Evolutionary conservation across 768 basidiomycete genomes (phyloP).

Genomic region (Flagelloscypha sp.): DNA sequence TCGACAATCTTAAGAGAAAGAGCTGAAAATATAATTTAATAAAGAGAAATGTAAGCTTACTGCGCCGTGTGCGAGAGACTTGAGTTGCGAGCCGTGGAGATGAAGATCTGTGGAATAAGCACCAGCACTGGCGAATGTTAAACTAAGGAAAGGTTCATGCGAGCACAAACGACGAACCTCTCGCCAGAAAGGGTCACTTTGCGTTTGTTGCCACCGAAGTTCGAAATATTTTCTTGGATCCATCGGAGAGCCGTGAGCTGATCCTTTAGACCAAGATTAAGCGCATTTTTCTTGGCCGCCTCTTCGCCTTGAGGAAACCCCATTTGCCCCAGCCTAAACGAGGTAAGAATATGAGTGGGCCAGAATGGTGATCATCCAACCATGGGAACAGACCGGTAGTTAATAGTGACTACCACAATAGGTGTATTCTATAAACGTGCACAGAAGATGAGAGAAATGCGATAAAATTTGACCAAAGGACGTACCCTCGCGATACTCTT

Average conservation of each 20-base stretch:
- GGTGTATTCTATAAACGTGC: constrained; percentile 34
- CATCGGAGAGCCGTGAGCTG: constrained; percentile 17
- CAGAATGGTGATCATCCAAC: too few species aligned
- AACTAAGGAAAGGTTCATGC: too few species aligned
- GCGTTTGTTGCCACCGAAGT: constrained; percentile 33
- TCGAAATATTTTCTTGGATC: constrained; percentile 36
- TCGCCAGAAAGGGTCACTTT: constrained; percentile 23
- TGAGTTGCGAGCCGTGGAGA: too few species aligned
- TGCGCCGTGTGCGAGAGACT: too few species aligned
- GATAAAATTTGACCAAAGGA: too few species aligned
- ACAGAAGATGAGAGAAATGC: too few species aligned
- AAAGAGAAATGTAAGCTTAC: too few species aligned
- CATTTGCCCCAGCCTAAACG: constrained; percentile 36
- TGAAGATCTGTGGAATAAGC: constrained; percentile 20
- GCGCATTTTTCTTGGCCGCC: constrained; percentile 9
- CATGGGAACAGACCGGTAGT: too few species aligned
- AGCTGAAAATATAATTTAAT: too few species aligned
- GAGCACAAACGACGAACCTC: too few species aligned
- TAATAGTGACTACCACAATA: constrained; percentile 39
- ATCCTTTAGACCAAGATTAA: constrained; percentile 21
- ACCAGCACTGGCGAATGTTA: constrained; percentile 26
- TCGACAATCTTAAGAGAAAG: constrained; percentile 8
- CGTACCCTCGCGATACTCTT: constrained; percentile 29
- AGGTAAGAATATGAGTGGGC: too few species aligned
- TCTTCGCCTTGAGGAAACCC: constrained; percentile 36